Base-by-base conservation (phyloP, 2,329 filamentous ascomycete species). In the Daldinia eschscholtzii region DNA sequence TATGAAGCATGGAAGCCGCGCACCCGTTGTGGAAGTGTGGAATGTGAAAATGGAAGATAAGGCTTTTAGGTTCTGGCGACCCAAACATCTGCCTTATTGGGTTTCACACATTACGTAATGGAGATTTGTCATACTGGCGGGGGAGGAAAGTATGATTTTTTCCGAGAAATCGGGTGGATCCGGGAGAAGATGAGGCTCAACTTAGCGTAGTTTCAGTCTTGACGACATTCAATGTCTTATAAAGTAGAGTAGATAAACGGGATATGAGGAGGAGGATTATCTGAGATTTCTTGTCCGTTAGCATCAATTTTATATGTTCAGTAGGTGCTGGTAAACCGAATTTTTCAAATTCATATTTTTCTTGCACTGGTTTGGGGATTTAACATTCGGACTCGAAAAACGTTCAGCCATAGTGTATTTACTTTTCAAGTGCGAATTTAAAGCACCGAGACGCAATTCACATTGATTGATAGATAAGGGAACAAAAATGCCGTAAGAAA, bases 1-100 rank as follows among this genome's bases (percentile, higher is more conserved):
- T 48, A 7, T 26, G 5, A 41, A n/a, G 35, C 4, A 7, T 15
- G 15, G 23, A 28, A 50, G 46, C 42, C 18, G 42, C 23, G 53
- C 18, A 56, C 26, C 18, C 35, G 41, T 41, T 23, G 18, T 26
- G 37, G 3, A 35, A 12, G 13, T 41, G 2, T 41, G 37, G 33
- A 57, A 57, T 41, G 53, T 57, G 37, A 42, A 42, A 42, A 37
- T 57, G 18, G 53, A 57, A 42, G 35, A 41, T 42, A 39, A 37
- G 37, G 53, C 35, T 57, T 26, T 23, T 26, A 7, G 18, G 33
- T 37, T 37, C 10, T 20, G 18, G 30, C 33, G 33, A 55, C 52
- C 46, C 15, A 26, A 33, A 18, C 13, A 7, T 37, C 33, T 55
- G 48, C 48, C 48, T 55, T 37, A 55, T 37, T 37, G 33, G 52